A percentile compares a stretch with the other conserved stretches of the same genome.
Evolutionary conservation across 2,329 filamentous ascomycete genomes (phyloP).

Genomic region (Monilinia aucupariae): DNA sequence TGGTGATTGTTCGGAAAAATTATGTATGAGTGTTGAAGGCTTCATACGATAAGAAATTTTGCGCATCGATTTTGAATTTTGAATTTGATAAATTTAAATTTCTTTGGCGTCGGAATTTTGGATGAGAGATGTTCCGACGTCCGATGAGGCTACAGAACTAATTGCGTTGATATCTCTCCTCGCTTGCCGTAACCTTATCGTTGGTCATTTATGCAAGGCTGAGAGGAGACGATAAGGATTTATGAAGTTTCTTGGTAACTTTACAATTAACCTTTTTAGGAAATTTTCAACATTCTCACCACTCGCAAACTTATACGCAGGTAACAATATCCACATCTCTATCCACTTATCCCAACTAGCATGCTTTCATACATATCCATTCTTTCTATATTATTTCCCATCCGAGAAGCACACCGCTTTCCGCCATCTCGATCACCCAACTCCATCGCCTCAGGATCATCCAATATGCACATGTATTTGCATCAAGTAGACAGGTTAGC

Average conservation of each 20-base stretch:
- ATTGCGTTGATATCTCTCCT: not conserved
- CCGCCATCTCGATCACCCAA: no score
- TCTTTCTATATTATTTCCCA: not conserved
- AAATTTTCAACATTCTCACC: no score
- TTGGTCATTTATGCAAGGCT: slow-evolving; percentile 4
- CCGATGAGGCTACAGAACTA: slow-evolving; percentile 1
- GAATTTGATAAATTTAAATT: slow-evolving; percentile 16
- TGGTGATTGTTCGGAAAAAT: not conserved
- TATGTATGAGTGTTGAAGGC: not conserved
- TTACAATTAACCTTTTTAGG: no score
- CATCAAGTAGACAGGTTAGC: no score
- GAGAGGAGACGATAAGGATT: not conserved
- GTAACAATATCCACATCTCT: no score
- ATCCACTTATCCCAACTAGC: not conserved
- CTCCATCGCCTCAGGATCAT: no score
- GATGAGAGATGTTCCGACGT: not conserved
- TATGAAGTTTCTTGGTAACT: not conserved
- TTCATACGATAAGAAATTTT: slow-evolving; percentile 16
- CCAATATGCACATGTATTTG: no score
- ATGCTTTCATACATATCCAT: not conserved
- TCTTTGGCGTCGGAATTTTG: slow-evolving; percentile 14
- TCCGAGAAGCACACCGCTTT: no score
- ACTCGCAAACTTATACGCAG: no score
- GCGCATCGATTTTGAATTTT: slow-evolving; percentile 15
- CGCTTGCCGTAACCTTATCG: not conserved